phyloP scores from a whole-genome alignment of 176 grass and related monocot genomes.

The Rhynchospora breviuscula region DNA sequence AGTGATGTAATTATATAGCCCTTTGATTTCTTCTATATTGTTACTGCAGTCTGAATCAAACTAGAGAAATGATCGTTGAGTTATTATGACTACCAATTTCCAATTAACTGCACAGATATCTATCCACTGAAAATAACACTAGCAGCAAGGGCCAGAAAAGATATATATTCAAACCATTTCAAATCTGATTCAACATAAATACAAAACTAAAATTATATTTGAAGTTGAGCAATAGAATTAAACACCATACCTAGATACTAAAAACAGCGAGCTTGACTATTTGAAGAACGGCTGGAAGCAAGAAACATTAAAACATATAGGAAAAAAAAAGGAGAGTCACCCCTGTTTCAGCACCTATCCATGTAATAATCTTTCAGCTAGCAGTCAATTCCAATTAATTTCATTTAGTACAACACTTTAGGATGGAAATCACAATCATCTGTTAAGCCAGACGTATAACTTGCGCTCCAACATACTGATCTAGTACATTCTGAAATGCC shows the following conservation, averaged over 20 bases:
- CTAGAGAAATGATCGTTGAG: background rate
- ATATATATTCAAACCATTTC: background rate
- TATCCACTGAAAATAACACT: background rate
- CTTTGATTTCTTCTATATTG: background rate
- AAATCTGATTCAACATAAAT: background rate
- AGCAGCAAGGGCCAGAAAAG: background rate
- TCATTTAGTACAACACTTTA: background rate
- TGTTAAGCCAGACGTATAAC: slow-evolving; percentile 34
- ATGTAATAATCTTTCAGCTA: background rate
- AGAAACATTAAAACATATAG: background rate
- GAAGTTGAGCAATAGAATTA: background rate
- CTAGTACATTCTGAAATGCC: slow-evolving; percentile 68
- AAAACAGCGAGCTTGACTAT: background rate
- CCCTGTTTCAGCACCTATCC: background rate
- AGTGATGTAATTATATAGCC: background rate
- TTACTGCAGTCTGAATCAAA: background rate
- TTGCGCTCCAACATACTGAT: slow-evolving; percentile 59
- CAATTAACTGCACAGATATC: background rate
- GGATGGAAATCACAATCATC: background rate
- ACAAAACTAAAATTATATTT: background rate
- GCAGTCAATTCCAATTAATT: background rate
- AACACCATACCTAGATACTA: background rate
- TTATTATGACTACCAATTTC: background rate
- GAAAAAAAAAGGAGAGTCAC: background rate
- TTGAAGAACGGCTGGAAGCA: background rate